Evolutionary conservation across 257 asterid species (phyloP), one percentile per base, ranked within the genome.

Genomic region (Solanum virginianum): DNA sequence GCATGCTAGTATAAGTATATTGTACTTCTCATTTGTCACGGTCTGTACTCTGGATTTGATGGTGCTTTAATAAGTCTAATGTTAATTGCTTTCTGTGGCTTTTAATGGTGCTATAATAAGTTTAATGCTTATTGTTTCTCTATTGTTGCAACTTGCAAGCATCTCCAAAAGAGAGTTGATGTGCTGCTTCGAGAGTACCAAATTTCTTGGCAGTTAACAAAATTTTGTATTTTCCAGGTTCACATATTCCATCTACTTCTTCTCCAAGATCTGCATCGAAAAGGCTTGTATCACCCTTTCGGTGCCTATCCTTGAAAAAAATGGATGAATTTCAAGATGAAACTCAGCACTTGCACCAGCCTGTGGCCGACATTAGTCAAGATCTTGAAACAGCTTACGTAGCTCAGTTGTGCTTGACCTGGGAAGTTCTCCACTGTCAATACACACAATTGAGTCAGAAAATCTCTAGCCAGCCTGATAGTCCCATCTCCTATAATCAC

Each of bases 341-440:
- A 90, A 90, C 65, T 24, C 97, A 95, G 92, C 92, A 94, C 80
- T 87, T 95, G 86, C 97, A 95, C 92, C 91, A 87, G 89, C 91
- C 93, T 5, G 93, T 80, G 55, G 82, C 65, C 43, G 88, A 95
- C 83, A 97, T 95, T 9, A 87, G 86, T 86, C 92, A 88, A 71
- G 97, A 95, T 87, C 94, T 95, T 72, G 99, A 96, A 89, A 92
- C 94, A 81, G 94, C 98, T 26, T 96, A 96, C 83, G 97, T 93
- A 59, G 97, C 94, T 87, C 99, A 93, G 85, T 68, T 92, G 89
- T 96, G 98, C 94, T 90, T 95, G 93, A 91, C 98, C n/a, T 96
- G 99, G 99, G 99, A 96, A 88, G 93, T 94, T 22, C 95, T 95
- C 85, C 98, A 96, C 87, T 95, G 95, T 90, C 97, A 96, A 77